A percentile compares a stretch with the other conserved stretches of the same genome.
These are phyloP conservation scores for Suhomyces bokatorum DNA, from an alignment of 1,139 yeast species.

Conservation along the genomic window DNA sequence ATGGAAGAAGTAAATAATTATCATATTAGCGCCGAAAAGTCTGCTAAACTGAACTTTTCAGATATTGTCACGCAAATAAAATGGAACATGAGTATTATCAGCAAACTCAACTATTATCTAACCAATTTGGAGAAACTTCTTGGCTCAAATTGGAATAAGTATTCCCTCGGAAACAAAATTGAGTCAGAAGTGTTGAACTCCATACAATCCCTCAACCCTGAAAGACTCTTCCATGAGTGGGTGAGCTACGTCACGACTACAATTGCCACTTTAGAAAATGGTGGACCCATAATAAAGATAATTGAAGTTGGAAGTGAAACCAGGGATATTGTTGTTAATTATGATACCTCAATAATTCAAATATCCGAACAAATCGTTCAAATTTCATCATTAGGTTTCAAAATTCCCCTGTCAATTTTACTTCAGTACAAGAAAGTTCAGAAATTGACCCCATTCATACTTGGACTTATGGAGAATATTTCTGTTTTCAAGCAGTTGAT, in stretches of 20 bases:
- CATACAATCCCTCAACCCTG: conserved; percentile 46
- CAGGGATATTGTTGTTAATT: conserved; percentile 41
- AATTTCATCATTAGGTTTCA: conserved; percentile 53
- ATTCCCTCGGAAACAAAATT: conserved; percentile 71
- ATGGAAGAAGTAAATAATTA: background rate
- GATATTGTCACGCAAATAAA: conserved; percentile 16
- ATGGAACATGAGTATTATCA: conserved; percentile 25
- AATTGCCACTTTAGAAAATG: conserved; percentile 18
- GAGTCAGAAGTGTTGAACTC: conserved; percentile 50
- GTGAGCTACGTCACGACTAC: conserved; percentile 19
- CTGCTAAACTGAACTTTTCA: background rate
- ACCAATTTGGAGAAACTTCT: conserved; percentile 33
- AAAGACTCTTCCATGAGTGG: conserved; percentile 52
- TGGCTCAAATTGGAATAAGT: conserved; percentile 74
- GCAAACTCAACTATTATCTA: conserved; percentile 26
- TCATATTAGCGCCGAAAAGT: background rate
- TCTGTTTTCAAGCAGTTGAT: conserved; percentile 31
- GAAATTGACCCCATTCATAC: conserved; percentile 59
- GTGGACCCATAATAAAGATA: conserved; percentile 42
- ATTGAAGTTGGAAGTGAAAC: conserved; percentile 13
- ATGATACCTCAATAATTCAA: conserved; percentile 47
- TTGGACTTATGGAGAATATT: conserved; percentile 50
- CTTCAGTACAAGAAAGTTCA: conserved; percentile 45
- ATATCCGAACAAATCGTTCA: conserved; percentile 56
- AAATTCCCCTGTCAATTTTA: conserved; percentile 48